phyloP scores from a whole-genome alignment of 495 filamentous ascomycete species.

The Bryoglossum gracile region DNA sequence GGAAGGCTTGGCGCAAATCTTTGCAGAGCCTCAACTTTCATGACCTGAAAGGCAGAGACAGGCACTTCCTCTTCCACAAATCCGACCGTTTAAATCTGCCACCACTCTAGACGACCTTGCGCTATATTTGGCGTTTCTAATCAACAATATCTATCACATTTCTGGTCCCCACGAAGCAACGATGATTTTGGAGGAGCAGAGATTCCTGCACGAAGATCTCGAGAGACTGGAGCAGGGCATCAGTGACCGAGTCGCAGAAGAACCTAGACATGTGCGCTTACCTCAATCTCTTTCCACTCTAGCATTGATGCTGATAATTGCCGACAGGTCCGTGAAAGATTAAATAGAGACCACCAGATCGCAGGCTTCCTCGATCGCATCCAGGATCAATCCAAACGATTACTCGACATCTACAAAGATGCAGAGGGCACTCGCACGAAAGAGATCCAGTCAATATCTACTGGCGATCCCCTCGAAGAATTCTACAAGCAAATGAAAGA shows the following conservation, averaged over 20 bases:
- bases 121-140: too few relatives aligned
- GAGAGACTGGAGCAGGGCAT: slow-evolving; percentile 92
- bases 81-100: too few relatives aligned
- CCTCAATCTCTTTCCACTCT: slow-evolving; percentile 26
- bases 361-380: slow-evolving; percentile 79
- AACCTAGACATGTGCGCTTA: slow-evolving; percentile 86
- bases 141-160: not conserved
- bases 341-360: slow-evolving; percentile 87
- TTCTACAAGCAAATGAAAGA: slow-evolving; percentile 80
- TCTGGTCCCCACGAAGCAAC: slow-evolving; percentile 19
- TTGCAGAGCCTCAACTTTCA: not conserved
- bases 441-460: slow-evolving; percentile 78
- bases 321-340: slow-evolving; percentile 68
- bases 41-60: not conserved
- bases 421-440: slow-evolving; percentile 58
- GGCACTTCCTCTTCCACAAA: not conserved
- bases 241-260: slow-evolving; percentile 77
- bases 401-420: slow-evolving; percentile 82
- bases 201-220: slow-evolving; percentile 89
- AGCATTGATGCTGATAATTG: slow-evolving; percentile 20
- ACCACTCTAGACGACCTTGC: too few relatives aligned
- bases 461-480: slow-evolving; percentile 83
- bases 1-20: slow-evolving; percentile 14
- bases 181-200: slow-evolving; percentile 87
- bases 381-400: slow-evolving; percentile 71